Base-by-base conservation (phyloP, 768 basidiomycete species). In the Pleurotus tuber-regium region DNA sequence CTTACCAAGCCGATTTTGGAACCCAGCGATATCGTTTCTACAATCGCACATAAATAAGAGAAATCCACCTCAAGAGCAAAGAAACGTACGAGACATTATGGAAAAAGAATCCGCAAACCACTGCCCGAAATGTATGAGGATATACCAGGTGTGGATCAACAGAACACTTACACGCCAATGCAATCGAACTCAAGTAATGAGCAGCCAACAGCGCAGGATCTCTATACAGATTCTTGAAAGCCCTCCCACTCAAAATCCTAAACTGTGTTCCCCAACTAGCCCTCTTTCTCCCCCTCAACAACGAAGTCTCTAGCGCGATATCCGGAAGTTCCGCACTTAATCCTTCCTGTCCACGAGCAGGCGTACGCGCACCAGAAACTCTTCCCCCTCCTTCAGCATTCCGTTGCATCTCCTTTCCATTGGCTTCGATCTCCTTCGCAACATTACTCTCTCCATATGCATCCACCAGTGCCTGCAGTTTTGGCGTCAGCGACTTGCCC, bases 141-240 rank as follows among this genome's bases (percentile, higher is more conserved):
- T 21, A 25, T 52, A 16, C 46, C 5, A 38, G 10, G 35, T 41
- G 30, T 40, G 16, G 14, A 48, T 41, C 51, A 43, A 39, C 46
- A 28, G 19, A 50, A 24, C 18, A 78, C 88, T 74, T 64, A 91
- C 95, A 59, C 10, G 96, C 97, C 50, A 98, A 76, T 4, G 75
- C 77, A 57, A 98, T 81, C 1, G 94, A 84, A 5, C 91, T 85
- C 36, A 84, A 61, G 69, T 98, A 99, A 70, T 99, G 97, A 5
- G 94, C 87, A 2, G 84, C 78, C 74, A 99, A 77, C 50, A 99
- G 68, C 42, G 94, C 87, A 0, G 96, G 96, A 61, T 99, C 93
- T 21, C 96, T 78, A 66, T 99, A 98, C 54, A 99, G 68, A 63
- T 98, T 98, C 80, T 98, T 98, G 78, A 99, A 98, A 18, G 96